A percentile compares a stretch with the other conserved stretches of the same genome.
These are phyloP conservation scores for Blastomyces parvus DNA, from an alignment of 2,329 filamentous ascomycete species.

Conservation along the genomic window DNA sequence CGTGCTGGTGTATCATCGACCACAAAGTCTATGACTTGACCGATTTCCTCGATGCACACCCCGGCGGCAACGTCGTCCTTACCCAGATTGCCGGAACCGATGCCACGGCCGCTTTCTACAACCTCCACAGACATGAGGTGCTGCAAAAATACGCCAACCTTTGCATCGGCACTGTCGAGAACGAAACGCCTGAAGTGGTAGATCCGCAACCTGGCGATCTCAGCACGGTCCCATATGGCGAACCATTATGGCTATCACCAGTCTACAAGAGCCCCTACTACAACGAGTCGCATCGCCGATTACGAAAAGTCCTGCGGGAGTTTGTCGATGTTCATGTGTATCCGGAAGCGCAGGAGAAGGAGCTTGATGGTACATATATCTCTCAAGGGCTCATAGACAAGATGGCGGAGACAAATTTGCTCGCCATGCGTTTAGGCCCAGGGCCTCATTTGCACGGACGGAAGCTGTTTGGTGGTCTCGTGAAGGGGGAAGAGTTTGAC, in stretches of 20 bases:
- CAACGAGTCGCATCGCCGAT: constrained; percentile 49
- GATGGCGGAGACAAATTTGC: constrained; percentile 63
- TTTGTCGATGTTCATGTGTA: constrained; percentile 52
- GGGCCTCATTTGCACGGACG: constrained; percentile 71
- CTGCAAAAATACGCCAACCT: constrained; percentile 67
- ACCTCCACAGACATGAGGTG: constrained; percentile 85
- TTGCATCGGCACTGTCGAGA: constrained; percentile 63
- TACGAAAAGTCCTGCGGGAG: constrained; percentile 47
- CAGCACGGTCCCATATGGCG: constrained; percentile 69
- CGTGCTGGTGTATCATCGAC: constrained; percentile 77
- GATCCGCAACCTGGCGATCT: constrained; percentile 61
- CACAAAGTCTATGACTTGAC: constrained; percentile 78
- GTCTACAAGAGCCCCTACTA: constrained; percentile 48
- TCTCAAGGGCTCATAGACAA: constrained; percentile 61
- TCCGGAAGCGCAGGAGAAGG: constrained; percentile 54
- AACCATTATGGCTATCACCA: constrained; percentile 58
- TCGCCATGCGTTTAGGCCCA: constrained; percentile 75
- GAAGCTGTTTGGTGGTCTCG: constrained; percentile 53
- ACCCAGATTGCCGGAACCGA: constrained; percentile 72
- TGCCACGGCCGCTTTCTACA: constrained; percentile 78
- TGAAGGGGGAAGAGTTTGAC: constrained; percentile 73
- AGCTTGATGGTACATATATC: constrained; percentile 54
- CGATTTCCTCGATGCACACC: constrained; percentile 77
- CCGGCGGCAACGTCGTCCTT: constrained; percentile 70
- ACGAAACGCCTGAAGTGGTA: constrained; percentile 65